phyloP scores from a whole-genome alignment of 1,284 basidiomycete genomes.

The Fomitopsis palustris region DNA sequence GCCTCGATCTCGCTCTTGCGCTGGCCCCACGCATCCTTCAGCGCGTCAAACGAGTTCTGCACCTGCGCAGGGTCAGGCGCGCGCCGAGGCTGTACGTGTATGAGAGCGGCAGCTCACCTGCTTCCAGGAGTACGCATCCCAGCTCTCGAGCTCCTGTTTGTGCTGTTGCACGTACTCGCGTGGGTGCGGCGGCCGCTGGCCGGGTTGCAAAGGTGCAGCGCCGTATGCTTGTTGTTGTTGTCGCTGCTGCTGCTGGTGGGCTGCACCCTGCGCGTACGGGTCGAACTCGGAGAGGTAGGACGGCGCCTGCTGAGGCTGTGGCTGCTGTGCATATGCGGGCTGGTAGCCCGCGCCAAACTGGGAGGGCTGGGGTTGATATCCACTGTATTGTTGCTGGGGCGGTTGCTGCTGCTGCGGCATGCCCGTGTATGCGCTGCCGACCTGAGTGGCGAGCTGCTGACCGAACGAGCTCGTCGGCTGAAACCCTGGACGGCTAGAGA shows the following conservation, averaged over 20 bases:
- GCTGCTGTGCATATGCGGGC: slow-evolving; percentile 20
- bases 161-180: slow-evolving; percentile 33
- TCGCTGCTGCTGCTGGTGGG: background rate
- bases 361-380: slow-evolving; percentile 23
- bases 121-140: slow-evolving; percentile 37
- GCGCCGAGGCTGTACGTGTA: background rate
- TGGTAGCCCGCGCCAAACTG: slow-evolving; percentile 22
- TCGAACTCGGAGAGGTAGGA: slow-evolving; percentile 34
- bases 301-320: slow-evolving; percentile 21
- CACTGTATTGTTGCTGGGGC: slow-evolving; percentile 17
- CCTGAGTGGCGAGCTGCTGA: slow-evolving; percentile 30
- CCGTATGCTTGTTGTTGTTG: background rate
- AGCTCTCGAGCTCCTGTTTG: slow-evolving; percentile 35
- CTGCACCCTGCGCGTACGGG: slow-evolving; percentile 23
- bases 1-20: slow-evolving; percentile 30
- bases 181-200: slow-evolving; percentile 28
- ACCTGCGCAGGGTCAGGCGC: slow-evolving; percentile 15
- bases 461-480: slow-evolving; percentile 32
- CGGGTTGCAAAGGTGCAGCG: background rate
- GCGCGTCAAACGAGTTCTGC: slow-evolving; percentile 30
- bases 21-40: slow-evolving; percentile 32
- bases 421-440: slow-evolving; percentile 20
- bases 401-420: slow-evolving; percentile 15
- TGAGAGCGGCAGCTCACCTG: slow-evolving; percentile 20
- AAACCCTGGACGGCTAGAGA: slow-evolving; percentile 24